Percentiles rank a stretch among this genome's conserved stretches.
Evolutionary conservation across 163 green algal genomes (phyloP).

Genomic region (Smithsoniella earleae): DNA sequence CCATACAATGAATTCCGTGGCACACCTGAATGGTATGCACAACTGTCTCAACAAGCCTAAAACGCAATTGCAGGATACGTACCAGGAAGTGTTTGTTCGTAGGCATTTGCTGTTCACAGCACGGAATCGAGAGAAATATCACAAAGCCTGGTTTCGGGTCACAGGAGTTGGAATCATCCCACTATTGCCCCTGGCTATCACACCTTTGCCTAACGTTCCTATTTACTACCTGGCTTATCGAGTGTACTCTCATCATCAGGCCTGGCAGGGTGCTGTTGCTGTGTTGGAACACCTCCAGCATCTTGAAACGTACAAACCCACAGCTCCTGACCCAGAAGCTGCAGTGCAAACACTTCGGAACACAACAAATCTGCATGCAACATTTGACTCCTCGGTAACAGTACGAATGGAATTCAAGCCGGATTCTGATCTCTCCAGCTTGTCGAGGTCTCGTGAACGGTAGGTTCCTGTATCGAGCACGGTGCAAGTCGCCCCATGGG

Average conservation of each 20-base stretch:
- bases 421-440: neutral
- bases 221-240: constrained; percentile 25
- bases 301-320: constrained; percentile 29
- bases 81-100: neutral
- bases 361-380: neutral
- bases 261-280: neutral
- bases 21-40: no score
- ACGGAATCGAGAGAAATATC: constrained; percentile 20
- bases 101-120: constrained; percentile 15
- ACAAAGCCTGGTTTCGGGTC: constrained; percentile 6
- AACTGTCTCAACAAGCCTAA: no score
- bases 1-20: no score
- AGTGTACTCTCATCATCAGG: constrained; percentile 19
- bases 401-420: neutral
- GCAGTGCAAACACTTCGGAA: neutral
- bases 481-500: neutral
- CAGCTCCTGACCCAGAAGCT: constrained; percentile 7
- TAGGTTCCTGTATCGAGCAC: neutral
- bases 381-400: constrained; percentile 26
- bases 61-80: neutral
- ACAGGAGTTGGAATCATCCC: constrained; percentile 7
- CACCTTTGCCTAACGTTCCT: constrained; percentile 20
- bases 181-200: neutral
- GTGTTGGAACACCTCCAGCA: constrained; percentile 22
- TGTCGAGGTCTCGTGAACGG: constrained; percentile 6